Evolutionary conservation across 352 stramenopile species (phyloP), one percentile per base, ranked within the genome.

Genomic region (Pythium utonaiense): DNA sequence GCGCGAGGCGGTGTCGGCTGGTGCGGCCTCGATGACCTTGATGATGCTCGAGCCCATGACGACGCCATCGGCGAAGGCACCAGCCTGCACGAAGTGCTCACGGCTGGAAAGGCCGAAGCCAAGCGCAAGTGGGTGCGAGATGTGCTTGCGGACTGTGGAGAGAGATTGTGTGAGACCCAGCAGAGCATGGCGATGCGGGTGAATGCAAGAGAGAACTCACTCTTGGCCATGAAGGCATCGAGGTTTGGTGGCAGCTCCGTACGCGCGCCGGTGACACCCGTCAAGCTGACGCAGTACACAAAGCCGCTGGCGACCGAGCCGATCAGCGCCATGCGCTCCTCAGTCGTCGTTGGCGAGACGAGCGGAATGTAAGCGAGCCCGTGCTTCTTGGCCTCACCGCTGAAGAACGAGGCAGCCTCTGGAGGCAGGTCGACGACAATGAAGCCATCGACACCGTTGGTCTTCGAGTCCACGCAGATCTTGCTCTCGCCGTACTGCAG

Each of bases 381-480:
- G 71, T 97, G 70, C 53, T 91, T 88, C 48, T 89, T 83, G 56
- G 95, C 97, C 30, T 93, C 83, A 31, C 91, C 84, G 64, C 96
- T 96, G 36, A 99, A 81, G 6, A 79, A 72, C 31, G 84, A 80
- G 16, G 86, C 96, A 71, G 99, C 96, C 68, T 99, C 96, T 30
- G 96, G 96, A 42, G 96, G 95, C 50, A 99, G 67, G 78, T 99
- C 97, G 10, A 99, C 97, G 30, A 99, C 92, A 70, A 99, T 99
- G 64, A 99, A 99, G 49, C 97, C 96, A 74, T 99, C 94, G 25
- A 96, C 93, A 19, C 95, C 96, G 36, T 44, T 44, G 14, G 36
- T 94, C 52, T 86, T 73, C 30, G 83, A 74, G 48, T 92, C 83
- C 40, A 68, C 63, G 61, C 83, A 93, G 42, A 99, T 86, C 58